Evolutionary conservation across 306 rosid species (phyloP).

Genomic region (Corylus avellana): DNA sequence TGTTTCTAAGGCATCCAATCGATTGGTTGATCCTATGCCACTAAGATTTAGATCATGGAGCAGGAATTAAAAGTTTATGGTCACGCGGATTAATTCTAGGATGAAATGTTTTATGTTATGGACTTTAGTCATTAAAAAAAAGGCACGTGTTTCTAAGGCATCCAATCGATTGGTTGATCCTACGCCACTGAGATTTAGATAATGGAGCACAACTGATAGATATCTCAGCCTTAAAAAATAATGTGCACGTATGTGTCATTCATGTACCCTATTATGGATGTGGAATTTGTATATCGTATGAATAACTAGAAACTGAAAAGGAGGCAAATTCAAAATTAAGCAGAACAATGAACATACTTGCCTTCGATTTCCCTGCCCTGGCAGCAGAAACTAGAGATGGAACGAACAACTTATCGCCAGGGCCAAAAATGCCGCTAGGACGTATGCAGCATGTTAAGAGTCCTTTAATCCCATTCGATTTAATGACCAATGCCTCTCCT

Average conservation of each 20-base stretch:
- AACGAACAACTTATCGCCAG: slow-evolving; percentile 84
- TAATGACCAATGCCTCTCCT: slow-evolving; percentile 79
- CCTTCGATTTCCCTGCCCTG: slow-evolving; percentile 91
- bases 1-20: too few species aligned
- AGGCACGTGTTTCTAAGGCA: not conserved
- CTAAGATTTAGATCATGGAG: not conserved
- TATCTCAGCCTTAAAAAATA: not conserved
- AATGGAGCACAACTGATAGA: not conserved
- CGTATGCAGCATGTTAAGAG: slow-evolving; percentile 92
- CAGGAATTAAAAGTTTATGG: not conserved
- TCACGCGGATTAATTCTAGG: not conserved
- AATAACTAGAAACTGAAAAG: not conserved
- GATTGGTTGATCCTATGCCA: too few species aligned
- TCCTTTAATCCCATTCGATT: slow-evolving; percentile 77
- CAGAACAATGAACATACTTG: slow-evolving; percentile 27
- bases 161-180: not conserved
- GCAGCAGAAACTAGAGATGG: slow-evolving; percentile 82
- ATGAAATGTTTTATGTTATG: not conserved
- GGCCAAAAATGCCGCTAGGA: slow-evolving; percentile 95
- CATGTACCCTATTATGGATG: not conserved
- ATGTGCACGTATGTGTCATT: not conserved
- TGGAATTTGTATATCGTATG: not conserved
- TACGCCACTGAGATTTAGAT: not conserved
- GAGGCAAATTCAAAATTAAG: not conserved
- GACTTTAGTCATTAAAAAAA: not conserved